Conservation (phyloP, 768 basidiomycete genomes). For the Kwoniella heveanensis region DNA sequence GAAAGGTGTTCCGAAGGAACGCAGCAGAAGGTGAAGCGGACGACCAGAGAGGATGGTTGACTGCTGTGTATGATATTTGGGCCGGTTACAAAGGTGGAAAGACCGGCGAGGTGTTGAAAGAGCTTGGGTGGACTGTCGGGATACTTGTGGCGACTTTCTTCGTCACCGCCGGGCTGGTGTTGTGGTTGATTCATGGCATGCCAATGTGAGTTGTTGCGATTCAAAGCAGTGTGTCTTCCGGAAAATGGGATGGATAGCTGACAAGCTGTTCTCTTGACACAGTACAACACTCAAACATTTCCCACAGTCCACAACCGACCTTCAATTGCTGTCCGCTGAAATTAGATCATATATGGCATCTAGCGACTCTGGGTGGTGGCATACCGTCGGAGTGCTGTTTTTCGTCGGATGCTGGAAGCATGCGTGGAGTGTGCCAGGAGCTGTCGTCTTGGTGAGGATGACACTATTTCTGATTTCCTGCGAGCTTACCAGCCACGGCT, state of each 20-base stretch:
- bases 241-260: neutral
- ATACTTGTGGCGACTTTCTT: constrained; percentile 42
- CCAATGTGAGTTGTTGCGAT: constrained; percentile 56
- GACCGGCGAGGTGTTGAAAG: constrained; percentile 35
- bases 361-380: constrained; percentile 57
- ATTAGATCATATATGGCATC: constrained; percentile 51
- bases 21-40: neutral
- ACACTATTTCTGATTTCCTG: constrained; percentile 36
- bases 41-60: constrained; percentile 32
- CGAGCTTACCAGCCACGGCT: constrained; percentile 27
- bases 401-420: constrained; percentile 92
- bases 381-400: constrained; percentile 79
- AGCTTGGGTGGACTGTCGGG: constrained; percentile 51
- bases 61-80: constrained; percentile 18
- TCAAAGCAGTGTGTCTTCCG: no score
- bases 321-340: constrained; percentile 53
- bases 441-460: constrained; percentile 68
- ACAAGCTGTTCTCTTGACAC: constrained; percentile 5
- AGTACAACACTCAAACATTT: constrained; percentile 50
- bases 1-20: constrained; percentile 5
- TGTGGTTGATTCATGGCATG: constrained; percentile 46
- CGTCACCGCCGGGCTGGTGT: constrained; percentile 39
- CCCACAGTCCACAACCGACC: constrained; percentile 50
- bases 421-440: constrained; percentile 94
- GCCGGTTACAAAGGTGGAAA: constrained; percentile 24